Conservation (phyloP, 192 early-diverging fungal genomes). For the Backusella psychrophila region DNA sequence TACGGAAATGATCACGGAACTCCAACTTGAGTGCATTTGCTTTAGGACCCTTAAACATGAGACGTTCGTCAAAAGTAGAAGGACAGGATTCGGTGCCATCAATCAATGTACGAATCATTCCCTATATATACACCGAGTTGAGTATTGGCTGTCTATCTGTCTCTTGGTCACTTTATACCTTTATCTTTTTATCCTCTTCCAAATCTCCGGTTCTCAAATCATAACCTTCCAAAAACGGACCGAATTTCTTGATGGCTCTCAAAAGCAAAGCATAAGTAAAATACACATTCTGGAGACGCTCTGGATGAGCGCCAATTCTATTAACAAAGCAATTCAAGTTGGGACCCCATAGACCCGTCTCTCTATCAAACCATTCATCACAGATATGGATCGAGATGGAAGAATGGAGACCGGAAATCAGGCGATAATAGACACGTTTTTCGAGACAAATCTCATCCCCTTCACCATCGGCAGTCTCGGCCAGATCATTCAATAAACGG, state of each 20-base stretch:
- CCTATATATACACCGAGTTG: not conserved
- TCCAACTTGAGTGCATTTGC: conserved; percentile 71
- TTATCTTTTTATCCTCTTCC: conserved; percentile 51
- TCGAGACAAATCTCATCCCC: conserved; percentile 67
- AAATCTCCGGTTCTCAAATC: conserved; percentile 70
- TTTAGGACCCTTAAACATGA: conserved; percentile 72
- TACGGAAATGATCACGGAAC: conserved; percentile 92
- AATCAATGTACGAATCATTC: conserved; percentile 58
- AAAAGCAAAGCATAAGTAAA: conserved; percentile 89
- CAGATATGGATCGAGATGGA: conserved; percentile 99
- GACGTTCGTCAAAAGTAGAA: conserved; percentile 86
- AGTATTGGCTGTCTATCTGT: conserved; percentile 32
- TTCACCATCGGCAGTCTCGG: conserved; percentile 40
- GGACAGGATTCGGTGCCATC: conserved; percentile 56
- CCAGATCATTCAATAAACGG: conserved; percentile 48
- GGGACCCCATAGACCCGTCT: conserved; percentile 84
- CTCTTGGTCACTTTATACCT: conserved; percentile 26
- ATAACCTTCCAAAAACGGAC: conserved; percentile 69
- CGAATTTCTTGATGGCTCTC: conserved; percentile 84
- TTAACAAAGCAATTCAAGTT: conserved; percentile 90
- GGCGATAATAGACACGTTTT: conserved; percentile 77
- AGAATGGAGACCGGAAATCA: conserved; percentile 86
- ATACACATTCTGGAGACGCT: conserved; percentile 94
- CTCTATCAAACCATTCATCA: conserved; percentile 86
- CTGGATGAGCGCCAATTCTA: conserved; percentile 85